Evolutionary conservation across 495 filamentous ascomycete species (phyloP).

Genomic region (Penicillium canescens): DNA sequence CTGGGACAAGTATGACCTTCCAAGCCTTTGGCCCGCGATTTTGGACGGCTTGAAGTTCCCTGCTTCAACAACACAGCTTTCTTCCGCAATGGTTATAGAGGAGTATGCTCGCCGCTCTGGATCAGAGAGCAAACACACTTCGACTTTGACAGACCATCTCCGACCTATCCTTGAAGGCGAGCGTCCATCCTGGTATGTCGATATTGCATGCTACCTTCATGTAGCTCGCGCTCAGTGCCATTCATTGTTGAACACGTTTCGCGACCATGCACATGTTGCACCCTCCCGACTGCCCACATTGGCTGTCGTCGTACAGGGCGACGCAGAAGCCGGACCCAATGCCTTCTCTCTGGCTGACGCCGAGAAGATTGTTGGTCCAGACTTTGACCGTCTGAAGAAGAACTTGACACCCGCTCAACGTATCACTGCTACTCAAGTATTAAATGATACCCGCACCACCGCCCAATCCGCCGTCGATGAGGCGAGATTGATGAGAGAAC

Average conservation of each 20-base stretch:
- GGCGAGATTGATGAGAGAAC: slow-evolving; percentile 72
- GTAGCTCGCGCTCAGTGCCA: slow-evolving; percentile 88
- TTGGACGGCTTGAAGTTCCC: slow-evolving; percentile 64
- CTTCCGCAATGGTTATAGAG: slow-evolving; percentile 80
- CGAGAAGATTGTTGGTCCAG: slow-evolving; percentile 76
- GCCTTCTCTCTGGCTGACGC: slow-evolving; percentile 88
- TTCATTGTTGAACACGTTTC: slow-evolving; percentile 83
- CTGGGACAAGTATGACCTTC: slow-evolving; percentile 46
- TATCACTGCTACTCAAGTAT: slow-evolving; percentile 70
- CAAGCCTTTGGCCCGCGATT: slow-evolving; percentile 50
- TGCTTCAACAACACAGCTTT: slow-evolving; percentile 81
- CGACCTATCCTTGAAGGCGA: slow-evolving; percentile 75
- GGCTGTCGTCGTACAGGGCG: slow-evolving; percentile 89
- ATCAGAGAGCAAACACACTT: slow-evolving; percentile 44
- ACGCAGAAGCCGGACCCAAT: slow-evolving; percentile 81
- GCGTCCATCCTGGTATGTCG: slow-evolving; percentile 78
- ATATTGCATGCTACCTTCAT: slow-evolving; percentile 84
- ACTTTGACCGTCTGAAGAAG: slow-evolving; percentile 87
- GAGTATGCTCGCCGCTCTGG: slow-evolving; percentile 66
- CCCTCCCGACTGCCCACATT: slow-evolving; percentile 71
- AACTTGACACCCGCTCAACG: slow-evolving; percentile 78
- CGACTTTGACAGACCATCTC: slow-evolving; percentile 59
- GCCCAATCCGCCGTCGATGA: slow-evolving; percentile 72
- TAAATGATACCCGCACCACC: slow-evolving; percentile 71
- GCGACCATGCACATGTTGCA: slow-evolving; percentile 78